Percentiles rank a stretch among this genome's conserved stretches.
phyloP scores from a whole-genome alignment of 2,329 filamentous ascomycete species.

The Alternaria conjuncta region DNA sequence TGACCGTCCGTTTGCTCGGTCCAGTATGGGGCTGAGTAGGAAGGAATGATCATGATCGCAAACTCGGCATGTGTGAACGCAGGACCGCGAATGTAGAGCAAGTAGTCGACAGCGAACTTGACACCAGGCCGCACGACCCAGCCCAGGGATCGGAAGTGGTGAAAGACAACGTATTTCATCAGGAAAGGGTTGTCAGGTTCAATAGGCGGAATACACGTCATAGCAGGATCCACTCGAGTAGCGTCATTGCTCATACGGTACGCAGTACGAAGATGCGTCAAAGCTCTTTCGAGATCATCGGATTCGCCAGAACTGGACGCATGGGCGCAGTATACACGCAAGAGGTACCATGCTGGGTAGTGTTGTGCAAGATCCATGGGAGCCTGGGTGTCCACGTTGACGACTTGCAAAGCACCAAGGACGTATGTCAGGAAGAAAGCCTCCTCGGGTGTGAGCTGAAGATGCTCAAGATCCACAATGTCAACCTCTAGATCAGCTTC shows the following conservation, averaged over 20 bases:
- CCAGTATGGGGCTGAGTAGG: conserved; percentile 80
- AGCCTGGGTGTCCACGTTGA: conserved; percentile 52
- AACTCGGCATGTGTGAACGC: conserved; percentile 97
- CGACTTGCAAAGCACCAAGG: conserved; percentile 75
- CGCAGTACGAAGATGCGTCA: conserved; percentile 18
- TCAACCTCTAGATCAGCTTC: conserved; percentile 15
- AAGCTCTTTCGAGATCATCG: conserved; percentile 6
- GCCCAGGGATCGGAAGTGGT: conserved; percentile 93
- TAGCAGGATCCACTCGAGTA: conserved; percentile 6
- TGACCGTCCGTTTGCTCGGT: conserved; percentile 55
- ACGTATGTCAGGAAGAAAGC: conserved; percentile 88
- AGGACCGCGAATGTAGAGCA: conserved; percentile 92
- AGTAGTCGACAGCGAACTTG: conserved; percentile 93
- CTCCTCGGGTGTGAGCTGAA: conserved; percentile 91
- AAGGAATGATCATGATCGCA: conserved; percentile 81
- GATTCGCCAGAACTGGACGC: conserved; percentile 65
- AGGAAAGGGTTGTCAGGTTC: conserved; percentile 84
- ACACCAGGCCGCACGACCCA: conserved; percentile 93
- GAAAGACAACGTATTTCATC: conserved; percentile 86
- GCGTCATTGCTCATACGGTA: conserved; percentile 19
- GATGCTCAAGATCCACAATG: conserved; percentile 70
- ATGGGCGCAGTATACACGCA: conserved; percentile 68
- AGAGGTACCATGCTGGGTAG: conserved; percentile 30
- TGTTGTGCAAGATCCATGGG: conserved; percentile 54
- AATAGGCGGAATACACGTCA: conserved; percentile 47